Evolutionary conservation across 73 alveolate species (phyloP), one percentile per base, ranked within the genome.

Genomic region (Blepharisma stoltei): DNA sequence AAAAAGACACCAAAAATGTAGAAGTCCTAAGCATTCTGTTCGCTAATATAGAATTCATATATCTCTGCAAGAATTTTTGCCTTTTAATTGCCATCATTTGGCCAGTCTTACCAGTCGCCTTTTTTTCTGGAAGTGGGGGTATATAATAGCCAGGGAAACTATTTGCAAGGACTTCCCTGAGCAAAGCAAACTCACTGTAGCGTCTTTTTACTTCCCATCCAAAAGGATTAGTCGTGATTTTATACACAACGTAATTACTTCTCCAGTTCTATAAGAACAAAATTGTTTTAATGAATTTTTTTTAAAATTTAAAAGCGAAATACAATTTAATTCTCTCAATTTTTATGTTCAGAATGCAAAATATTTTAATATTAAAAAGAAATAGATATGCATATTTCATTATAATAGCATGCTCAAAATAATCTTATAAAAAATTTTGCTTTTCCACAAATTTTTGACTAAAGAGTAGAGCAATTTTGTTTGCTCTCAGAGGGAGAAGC

Each of bases 201-300:
- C 84, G 81, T 65, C 97, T 48, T 75, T 81, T 78, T 0, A 85
- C 92, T 49, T 52, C 78, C 95, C 95, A 90, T 38, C 86, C 90
- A 44, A 88, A 80, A 6, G 97, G 95, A 65, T 68, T 67, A 5
- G 97, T 81, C 20, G 49, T n/a, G 14, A 83, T 73, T 25, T 81
- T 70, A 78, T 83, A 83, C 5, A 43, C 32, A 68, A 60, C 23
- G 5, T 14, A 60, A 8, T 60, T 60, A n/a, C n/a, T n/a, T n/a
- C n/a, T n/a, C n/a, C n/a, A n/a, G n/a, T n/a, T n/a, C n/a, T n/a
- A n/a, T n/a, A n/a, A n/a, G n/a, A n/a, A n/a, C n/a, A n/a, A n/a
- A n/a, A n/a, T n/a, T n/a, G n/a, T n/a, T n/a, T n/a, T n/a, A n/a
- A n/a, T n/a, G n/a, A n/a, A n/a, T n/a, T n/a, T n/a, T n/a, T n/a